Percentiles rank a stretch among this genome's conserved stretches.
Evolutionary conservation across 805 yeast species (phyloP).

Genomic region (Spathaspora girioi): DNA sequence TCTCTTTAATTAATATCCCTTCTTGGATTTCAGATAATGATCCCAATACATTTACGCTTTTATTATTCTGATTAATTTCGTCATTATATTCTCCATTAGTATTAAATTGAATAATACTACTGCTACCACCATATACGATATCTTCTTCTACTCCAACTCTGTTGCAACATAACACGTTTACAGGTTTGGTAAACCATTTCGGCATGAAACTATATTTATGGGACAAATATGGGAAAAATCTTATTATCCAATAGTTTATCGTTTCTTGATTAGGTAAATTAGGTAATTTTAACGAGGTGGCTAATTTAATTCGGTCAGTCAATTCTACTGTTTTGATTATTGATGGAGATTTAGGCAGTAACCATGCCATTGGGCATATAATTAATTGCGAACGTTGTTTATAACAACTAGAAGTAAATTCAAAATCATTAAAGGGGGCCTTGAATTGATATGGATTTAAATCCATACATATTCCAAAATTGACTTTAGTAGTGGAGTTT

Average conservation of each 20-base stretch:
- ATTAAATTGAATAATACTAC: slow-evolving; percentile 53
- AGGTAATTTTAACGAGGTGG: not conserved
- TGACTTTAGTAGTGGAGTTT: slow-evolving; percentile 21
- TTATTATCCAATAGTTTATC: slow-evolving; percentile 68
- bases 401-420: slow-evolving; percentile 57
- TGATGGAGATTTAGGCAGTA: slow-evolving; percentile 49
- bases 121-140: slow-evolving; percentile 65
- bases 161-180: slow-evolving; percentile 56
- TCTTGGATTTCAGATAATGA: slow-evolving; percentile 61
- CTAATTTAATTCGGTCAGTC: slow-evolving; percentile 1
- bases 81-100: slow-evolving; percentile 17
- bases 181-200: slow-evolving; percentile 15
- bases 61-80: slow-evolving; percentile 39
- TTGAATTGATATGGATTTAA: slow-evolving; percentile 79
- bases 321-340: slow-evolving; percentile 12
- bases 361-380: slow-evolving; percentile 87
- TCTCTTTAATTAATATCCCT: slow-evolving; percentile 60
- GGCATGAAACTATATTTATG: slow-evolving; percentile 26
- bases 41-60: slow-evolving; percentile 53
- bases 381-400: slow-evolving; percentile 50
- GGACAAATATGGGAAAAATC: slow-evolving; percentile 62
- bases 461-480: slow-evolving; percentile 93
- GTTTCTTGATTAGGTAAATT: slow-evolving; percentile 44
- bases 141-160: slow-evolving; percentile 76
- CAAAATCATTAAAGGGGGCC: slow-evolving; percentile 74